Percentiles rank a stretch among this genome's conserved stretches.
Conservation (phyloP, 2,329 filamentous ascomycete species). For the Exophiala mesophila region DNA sequence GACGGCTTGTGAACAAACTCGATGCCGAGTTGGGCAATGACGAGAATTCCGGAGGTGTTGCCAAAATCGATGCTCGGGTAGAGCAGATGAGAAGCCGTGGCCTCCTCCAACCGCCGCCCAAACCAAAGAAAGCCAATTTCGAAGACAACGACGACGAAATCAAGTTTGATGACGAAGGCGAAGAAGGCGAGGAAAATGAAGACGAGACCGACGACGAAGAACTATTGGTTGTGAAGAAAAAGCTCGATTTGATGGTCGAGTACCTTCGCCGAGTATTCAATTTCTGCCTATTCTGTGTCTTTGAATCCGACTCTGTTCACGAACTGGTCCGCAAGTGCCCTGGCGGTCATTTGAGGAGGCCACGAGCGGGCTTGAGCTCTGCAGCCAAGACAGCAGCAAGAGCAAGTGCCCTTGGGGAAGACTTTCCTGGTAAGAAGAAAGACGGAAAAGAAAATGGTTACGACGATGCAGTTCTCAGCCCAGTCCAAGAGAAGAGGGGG, state of each 20-base stretch:
- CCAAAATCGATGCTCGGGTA: conserved; percentile 80
- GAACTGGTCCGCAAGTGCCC: conserved; percentile 94
- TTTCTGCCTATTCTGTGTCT: conserved; percentile 99
- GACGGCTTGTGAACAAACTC: conserved; percentile 75
- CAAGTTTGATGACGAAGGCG: conserved; percentile 60
- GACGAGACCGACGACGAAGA: conserved; percentile 90
- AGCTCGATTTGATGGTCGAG: conserved; percentile 90
- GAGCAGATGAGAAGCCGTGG: conserved; percentile 74
- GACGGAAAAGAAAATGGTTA: conserved; percentile 54
- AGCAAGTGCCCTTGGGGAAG: conserved; percentile 75
- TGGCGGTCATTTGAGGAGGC: conserved; percentile 91
- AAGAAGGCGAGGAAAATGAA: conserved; percentile 73
- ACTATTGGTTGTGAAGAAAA: conserved; percentile 88
- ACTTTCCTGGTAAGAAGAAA: conserved; percentile 79
- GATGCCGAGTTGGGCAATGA: conserved; percentile 69
- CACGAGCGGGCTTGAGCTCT: conserved; percentile 76
- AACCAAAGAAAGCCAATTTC: conserved; percentile 49
- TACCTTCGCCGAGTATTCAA: conserved; percentile 95
- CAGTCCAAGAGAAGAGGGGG: conserved; percentile 62
- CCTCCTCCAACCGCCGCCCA: conserved; percentile 62
- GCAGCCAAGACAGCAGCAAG: conserved; percentile 78
- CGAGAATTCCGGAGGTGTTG: conserved; percentile 67
- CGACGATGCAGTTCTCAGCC: conserved; percentile 61
- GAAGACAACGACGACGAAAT: conserved; percentile 42
- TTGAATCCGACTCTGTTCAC: conserved; percentile 95